Base-by-base conservation (phyloP, 257 asterid genomes). In the Paulownia fortunei region DNA sequence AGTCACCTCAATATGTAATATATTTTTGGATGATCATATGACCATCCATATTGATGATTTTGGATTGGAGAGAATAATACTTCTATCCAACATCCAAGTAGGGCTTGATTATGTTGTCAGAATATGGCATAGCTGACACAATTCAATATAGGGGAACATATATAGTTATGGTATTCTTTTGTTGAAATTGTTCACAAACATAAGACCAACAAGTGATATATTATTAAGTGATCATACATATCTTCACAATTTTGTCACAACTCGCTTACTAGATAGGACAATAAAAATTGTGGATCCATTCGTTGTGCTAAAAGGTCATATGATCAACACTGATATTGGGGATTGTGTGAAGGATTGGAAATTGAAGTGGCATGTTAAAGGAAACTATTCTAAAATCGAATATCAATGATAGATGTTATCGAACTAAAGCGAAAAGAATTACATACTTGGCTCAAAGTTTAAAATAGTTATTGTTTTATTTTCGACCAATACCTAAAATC, bases 151-250 rank as follows among this genome's bases (percentile, higher is more conserved):
- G 71, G 88, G 88, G 27, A 86, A 84, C 19, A 77, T 80, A n/a
- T 84, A 84, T 66, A 84, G 88, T 78, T 84, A 76, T 16, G 86
- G 87, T 9, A 73, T 87, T 58, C 81, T 87, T 32, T 63, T 87
- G 58, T 59, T 84, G 55, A 88, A 84, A 83, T 65, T 76, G 46
- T 75, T 82, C 86, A 84, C 87, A 16, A 81, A 82, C 19, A 69
- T 83, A 76, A 80, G 87, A 39, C 88, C 91, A 5, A 78, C 86
- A 10, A 85, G 76, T 62, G 85, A 79, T 67, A 34, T 12, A 27
- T 59, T 47, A 32, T 72, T 80, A 12, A 39, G 36, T 51, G 87
- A 76, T 24, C 63, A 64, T 34, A 24, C 18, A 39, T 79, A 72
- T 81, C 84, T 87, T 79, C 85, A 69, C 66, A 79, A 52, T 23